Evolutionary conservation across 495 filamentous ascomycete genomes (phyloP), one percentile per base, ranked within the genome.

Genomic region (Chaetomium cochliodes): DNA sequence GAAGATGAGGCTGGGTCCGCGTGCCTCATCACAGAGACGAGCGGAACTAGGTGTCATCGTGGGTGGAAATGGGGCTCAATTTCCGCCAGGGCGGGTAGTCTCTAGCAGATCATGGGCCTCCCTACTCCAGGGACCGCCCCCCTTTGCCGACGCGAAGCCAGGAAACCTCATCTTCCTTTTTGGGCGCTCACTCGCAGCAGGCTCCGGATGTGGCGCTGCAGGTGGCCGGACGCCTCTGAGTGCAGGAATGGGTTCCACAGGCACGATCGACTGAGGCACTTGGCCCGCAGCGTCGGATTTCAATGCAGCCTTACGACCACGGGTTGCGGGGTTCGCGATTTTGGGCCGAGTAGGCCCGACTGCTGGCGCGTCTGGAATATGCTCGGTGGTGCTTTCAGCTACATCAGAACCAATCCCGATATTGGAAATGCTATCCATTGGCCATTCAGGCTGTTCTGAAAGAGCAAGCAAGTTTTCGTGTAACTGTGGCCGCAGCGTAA

Each of bases 51-150:
- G 28, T 22, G 37, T 20, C 18, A 20, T 37, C 5, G 22, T 30
- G 26, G 5, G 28, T 11, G 37, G 13, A 20, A 15, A 25, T 33
- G 39, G 53, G 33, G 18, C 49, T 60, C 22, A n/a, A 56, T 46
- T 49, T 65, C 70, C 70, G 20, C 39, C 57, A 25, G 79, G 80
- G 12, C 78, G 75, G 12, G 75, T 77, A 23, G 69, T 74, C 47
- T 78, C 81, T 62, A 84, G 74, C 20, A 85, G 66, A 62, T 85
- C 82, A 63, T 78, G 68, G 11, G 82, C 80, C 62, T 85, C 81
- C 55, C 77, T 77, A 65, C 83, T 84, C 82, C 83, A 84, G 1
- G 81, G 78, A 1, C 81, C 83, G 7, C 77, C 79, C 22, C 72
- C 76, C 53, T 70, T 77, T 23, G 72, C 75, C 65, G 71, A 75